A percentile compares a stretch with the other conserved stretches of the same genome.
These are phyloP conservation scores for Paecilomyces sp. DNA, from an alignment of 2,329 filamentous ascomycete genomes.

Conservation along the genomic window DNA sequence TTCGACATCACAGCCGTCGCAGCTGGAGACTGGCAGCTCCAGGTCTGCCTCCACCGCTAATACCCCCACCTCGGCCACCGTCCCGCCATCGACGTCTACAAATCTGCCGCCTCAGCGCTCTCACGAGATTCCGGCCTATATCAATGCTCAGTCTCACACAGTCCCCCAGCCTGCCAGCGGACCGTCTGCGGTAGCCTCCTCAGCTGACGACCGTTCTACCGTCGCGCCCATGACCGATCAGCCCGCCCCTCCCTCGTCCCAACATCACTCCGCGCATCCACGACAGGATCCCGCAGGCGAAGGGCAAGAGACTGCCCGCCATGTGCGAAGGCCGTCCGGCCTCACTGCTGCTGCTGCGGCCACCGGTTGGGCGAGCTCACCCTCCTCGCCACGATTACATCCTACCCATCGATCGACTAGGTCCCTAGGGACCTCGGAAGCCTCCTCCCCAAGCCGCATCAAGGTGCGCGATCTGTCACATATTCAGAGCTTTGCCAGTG, in stretches of 20 bases:
- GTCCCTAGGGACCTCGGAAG: slow-evolving; percentile 36
- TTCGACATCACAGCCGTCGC: slow-evolving; percentile 14
- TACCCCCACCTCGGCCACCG: slow-evolving; percentile 26
- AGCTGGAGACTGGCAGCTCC: slow-evolving; percentile 18
- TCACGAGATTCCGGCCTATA: slow-evolving; percentile 30
- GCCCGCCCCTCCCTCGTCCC: slow-evolving; percentile 17
- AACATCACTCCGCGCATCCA: slow-evolving; percentile 6
- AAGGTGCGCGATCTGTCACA: slow-evolving; percentile 84
- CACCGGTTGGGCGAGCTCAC: slow-evolving; percentile 23
- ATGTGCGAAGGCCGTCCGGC: slow-evolving; percentile 16
- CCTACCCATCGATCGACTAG: slow-evolving; percentile 38
- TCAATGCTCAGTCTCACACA: slow-evolving; percentile 20
- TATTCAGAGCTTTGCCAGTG: slow-evolving; percentile 78
- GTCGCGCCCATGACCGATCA: slow-evolving; percentile 46
- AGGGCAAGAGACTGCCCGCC: slow-evolving; percentile 11
- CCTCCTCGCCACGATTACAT: slow-evolving; percentile 39
- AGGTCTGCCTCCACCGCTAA: slow-evolving; percentile 23
- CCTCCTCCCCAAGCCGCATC: slow-evolving; percentile 53
- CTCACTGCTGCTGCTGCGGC: slow-evolving; percentile 20
- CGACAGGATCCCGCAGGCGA: slow-evolving; percentile 2
- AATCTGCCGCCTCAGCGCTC: slow-evolving; percentile 19
- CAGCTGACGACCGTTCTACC: slow-evolving; percentile 12
- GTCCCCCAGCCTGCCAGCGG: slow-evolving; percentile 16
- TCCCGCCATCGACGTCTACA: slow-evolving; percentile 28
- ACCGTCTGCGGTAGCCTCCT: slow-evolving; percentile 14